Evolutionary conservation across 106 monocot species (phyloP), one percentile per base, ranked within the genome.

Genomic region (Triglochin maritima): DNA sequence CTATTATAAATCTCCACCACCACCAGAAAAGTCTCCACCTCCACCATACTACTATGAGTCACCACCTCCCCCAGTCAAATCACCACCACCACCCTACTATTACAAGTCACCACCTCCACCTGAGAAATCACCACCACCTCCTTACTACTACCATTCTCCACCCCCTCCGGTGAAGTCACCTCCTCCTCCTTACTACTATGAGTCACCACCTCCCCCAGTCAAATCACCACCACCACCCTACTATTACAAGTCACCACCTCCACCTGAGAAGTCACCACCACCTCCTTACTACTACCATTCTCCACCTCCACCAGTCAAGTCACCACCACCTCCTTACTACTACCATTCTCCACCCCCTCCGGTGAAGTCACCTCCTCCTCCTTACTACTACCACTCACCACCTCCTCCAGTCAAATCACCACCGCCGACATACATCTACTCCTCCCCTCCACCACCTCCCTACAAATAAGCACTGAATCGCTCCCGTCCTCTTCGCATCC

Each of bases 1-100:
- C 63, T 3, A 43, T 41, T 73, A 77, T 63, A 69, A 59, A 12
- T 74, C 82, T 11, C 71, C 78, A 0, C 70, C 59, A 29, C 59
- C 48, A 3, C 78, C 78, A 6, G 43, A 29, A 29, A 29, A 29
- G 29, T 29, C 29, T 29, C 29, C 29, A 29, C 29, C 57, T 9
- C 73, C 58, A 17, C 46, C 58, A 10, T 71, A 71, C 17, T 15
- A 59, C 48, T 71, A 71, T 60, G 47, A 71, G 49, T 71, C 70
- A 47, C 70, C 70, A 3, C 70, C 73, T 5, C 73, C 73, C 0
- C 17, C 62, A 4, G 13, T 65, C 5, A 59, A 59, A 5, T 47
- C 66, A 3, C 56, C 59, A 3, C 62, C 69, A 0, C 76, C 70
- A 44, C 68, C 75, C 0, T 60, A 60, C 2, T 8, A 60, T 29